Conservation (phyloP, 768 basidiomycete genomes). For the Trametes maxima region DNA sequence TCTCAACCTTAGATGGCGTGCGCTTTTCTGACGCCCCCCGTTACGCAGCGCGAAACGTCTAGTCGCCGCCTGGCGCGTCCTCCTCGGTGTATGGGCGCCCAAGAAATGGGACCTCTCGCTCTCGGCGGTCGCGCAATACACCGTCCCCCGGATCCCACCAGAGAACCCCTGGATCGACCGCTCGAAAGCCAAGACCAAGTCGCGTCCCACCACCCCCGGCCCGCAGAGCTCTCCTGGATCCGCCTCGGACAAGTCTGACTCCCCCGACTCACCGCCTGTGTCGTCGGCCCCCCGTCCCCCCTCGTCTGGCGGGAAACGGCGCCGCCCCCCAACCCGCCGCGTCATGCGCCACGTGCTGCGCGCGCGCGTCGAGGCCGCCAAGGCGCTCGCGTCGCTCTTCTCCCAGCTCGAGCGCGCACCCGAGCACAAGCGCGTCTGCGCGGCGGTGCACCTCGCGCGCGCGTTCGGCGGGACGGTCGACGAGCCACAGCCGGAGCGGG, state of each 20-base stretch:
- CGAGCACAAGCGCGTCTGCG: conserved; percentile 50
- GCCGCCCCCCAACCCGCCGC: conserved; percentile 72
- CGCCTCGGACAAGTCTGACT: conserved; percentile 16
- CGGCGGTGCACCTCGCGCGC: conserved; percentile 51
- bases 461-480: conserved; percentile 45
- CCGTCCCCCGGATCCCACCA: conserved; percentile 62
- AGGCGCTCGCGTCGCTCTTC: conserved; percentile 73
- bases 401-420: conserved; percentile 52
- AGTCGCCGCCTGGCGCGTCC: conserved; percentile 93
- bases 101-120: conserved; percentile 80
- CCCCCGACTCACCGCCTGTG: conserved; percentile 28
- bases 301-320: conserved; percentile 26
- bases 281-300: conserved; percentile 22
- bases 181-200: conserved; percentile 34
- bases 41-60: conserved; percentile 74
- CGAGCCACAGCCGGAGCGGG: conserved; percentile 25
- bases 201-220: conserved; percentile 26
- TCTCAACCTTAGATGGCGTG: conserved; percentile 4
- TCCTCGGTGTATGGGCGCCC: conserved; percentile 93
- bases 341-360: conserved; percentile 89
- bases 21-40: conserved; percentile 4
- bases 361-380: conserved; percentile 81
- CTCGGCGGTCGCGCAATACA: conserved; percentile 73
- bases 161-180: conserved; percentile 73
- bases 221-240: not conserved